These are phyloP conservation scores for Mycena alexandri DNA, from an alignment of 768 basidiomycete species.

Conservation along the genomic window DNA sequence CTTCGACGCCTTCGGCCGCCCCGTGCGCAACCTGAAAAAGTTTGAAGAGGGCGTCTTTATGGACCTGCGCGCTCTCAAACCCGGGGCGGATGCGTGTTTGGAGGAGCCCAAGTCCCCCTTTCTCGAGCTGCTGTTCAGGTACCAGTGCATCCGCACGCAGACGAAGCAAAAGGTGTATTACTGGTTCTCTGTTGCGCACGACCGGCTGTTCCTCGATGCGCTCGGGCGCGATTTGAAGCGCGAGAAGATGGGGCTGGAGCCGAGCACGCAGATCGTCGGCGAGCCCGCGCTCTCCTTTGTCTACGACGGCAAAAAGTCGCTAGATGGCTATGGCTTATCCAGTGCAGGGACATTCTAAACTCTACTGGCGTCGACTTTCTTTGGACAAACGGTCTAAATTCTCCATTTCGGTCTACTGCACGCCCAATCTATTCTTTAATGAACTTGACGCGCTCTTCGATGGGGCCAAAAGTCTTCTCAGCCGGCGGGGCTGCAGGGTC, in stretches of 20 bases:
- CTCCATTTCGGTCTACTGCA: no score
- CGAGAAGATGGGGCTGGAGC: constrained; percentile 90
- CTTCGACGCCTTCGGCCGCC: constrained; percentile 93
- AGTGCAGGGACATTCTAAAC: no score
- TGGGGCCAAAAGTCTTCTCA: constrained; percentile 24
- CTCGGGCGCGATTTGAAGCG: constrained; percentile 96
- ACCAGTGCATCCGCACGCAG: constrained; percentile 96
- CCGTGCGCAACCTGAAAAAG: constrained; percentile 94
- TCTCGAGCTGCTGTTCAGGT: constrained; percentile 94
- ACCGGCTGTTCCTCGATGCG: constrained; percentile 96
- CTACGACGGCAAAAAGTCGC: constrained; percentile 86
- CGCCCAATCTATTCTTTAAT: constrained; percentile 20
- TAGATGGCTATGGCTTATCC: no score
- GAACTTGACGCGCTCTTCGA: constrained; percentile 23
- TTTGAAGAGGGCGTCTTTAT: constrained; percentile 98
- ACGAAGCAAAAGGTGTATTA: constrained; percentile 99
- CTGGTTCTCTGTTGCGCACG: constrained; percentile 98
- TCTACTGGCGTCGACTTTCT: no score
- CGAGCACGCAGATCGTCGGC: constrained; percentile 79
- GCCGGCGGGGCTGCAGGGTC: constrained; percentile 9
- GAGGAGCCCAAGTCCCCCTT: constrained; percentile 99
- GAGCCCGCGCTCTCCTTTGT: constrained; percentile 92
- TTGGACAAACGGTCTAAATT: no score
- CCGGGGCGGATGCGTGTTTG: constrained; percentile 90
- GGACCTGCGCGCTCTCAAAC: constrained; percentile 93